These are phyloP conservation scores for Sclerotiophoma versabilis DNA, from an alignment of 2,329 filamentous ascomycete species.

Conservation along the genomic window DNA sequence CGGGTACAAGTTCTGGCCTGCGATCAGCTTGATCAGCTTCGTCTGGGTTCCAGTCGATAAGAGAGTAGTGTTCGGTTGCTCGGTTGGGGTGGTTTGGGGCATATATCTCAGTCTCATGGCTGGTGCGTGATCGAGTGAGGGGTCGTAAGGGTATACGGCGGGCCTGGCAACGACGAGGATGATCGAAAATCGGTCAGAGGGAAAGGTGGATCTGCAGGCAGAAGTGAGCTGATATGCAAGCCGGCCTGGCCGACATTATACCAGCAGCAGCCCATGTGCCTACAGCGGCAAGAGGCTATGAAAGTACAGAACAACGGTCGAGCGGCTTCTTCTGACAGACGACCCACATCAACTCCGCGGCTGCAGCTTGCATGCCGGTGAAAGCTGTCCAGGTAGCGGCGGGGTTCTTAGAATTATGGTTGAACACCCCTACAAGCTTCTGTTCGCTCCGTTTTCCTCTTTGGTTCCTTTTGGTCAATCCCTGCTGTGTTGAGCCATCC, in stretches of 20 bases:
- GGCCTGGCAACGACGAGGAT: background rate
- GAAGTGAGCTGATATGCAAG: constrained; percentile 9
- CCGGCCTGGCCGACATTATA: constrained; percentile 4
- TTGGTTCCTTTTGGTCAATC: constrained; percentile 2
- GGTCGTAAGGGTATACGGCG: too few species aligned
- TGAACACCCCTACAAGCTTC: constrained; percentile 4
- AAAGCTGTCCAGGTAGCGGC: background rate
- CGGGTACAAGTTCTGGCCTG: constrained; percentile 76
- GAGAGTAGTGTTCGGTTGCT: constrained; percentile 73
- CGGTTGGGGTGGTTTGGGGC: constrained; percentile 77
- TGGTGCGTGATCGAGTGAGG: constrained; percentile 24
- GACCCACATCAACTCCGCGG: constrained; percentile 2
- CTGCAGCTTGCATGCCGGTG: constrained; percentile 3
- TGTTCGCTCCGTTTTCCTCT: constrained; percentile 3
- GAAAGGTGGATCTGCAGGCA: constrained; percentile 1
- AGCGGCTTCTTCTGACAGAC: constrained; percentile 7
- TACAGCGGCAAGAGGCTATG: constrained; percentile 3
- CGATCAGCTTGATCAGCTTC: constrained; percentile 74
- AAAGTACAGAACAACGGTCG: background rate
- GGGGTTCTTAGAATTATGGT: background rate
- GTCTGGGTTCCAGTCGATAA: constrained; percentile 74
- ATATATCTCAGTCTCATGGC: constrained; percentile 74
- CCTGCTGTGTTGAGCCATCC: background rate
- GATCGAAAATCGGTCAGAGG: background rate
- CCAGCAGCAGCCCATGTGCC: background rate